Base-by-base conservation (phyloP, 2,329 filamentous ascomycete species). In the Ophiocordyceps unilateralis region DNA sequence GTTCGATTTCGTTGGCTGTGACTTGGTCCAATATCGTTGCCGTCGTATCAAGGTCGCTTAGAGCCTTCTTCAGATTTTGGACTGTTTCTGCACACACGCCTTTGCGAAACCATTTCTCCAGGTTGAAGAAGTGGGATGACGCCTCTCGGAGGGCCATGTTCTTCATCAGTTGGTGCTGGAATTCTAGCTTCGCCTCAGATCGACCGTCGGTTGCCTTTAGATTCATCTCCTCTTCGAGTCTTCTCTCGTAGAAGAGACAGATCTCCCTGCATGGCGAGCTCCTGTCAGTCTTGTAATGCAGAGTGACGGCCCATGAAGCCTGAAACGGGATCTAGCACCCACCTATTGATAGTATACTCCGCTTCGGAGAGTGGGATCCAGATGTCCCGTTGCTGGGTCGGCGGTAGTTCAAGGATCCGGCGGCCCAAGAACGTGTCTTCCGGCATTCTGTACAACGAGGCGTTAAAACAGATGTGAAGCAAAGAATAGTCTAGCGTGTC, bases 301-400 rank as follows among this genome's bases (percentile, higher is more conserved):
- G n/a, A n/a, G n/a, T n/a, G n/a, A n/a, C n/a, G n/a, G n/a, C n/a
- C n/a, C n/a, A n/a, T n/a, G n/a, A n/a, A n/a, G n/a, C n/a, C n/a
- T n/a, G n/a, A n/a, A 36, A 22, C 3, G 45, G 48, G 17, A 21
- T 30, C 0, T 2, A 10, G 14, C 1, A 50, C 53, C 44, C 43
- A 60, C 58, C 48, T 14, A 8, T 51, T 49, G 3, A 63, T 44
- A 0, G 48, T 8, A 1, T 38, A 11, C 34, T 63, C 60, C 19
- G 57, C 52, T 1, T 7, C 21, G 0, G 55, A 54, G 0, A 60
- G 41, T 0, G 52, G 47, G 8, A 61, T 36, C 42, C 44, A 48
- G 1, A 58, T 28, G 12, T 56, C 49, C 10, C 45, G 14, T 5
- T 15, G 5, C 2, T 51, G 12, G 10, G 23, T 43, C 0, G 40